A percentile compares a stretch with the other conserved stretches of the same genome.
phyloP scores from a whole-genome alignment of 169 alveolate species.

The Fabrea salina region DNA sequence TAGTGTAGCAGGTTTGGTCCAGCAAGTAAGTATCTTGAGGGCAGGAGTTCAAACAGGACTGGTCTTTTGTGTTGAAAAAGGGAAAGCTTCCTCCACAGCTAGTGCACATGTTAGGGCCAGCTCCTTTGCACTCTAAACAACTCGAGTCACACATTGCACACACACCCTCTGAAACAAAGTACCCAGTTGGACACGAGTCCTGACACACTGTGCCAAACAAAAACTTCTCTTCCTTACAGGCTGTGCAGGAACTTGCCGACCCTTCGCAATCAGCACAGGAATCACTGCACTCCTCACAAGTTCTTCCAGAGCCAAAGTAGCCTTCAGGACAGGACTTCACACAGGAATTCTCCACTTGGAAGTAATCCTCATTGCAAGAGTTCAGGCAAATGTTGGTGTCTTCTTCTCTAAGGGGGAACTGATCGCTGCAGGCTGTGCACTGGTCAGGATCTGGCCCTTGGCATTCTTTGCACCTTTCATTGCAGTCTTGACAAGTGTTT shows the following conservation, averaged over 20 bases:
- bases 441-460: not conserved
- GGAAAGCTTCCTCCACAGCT: not conserved
- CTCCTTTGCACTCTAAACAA: conserved; percentile 7
- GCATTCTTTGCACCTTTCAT: not conserved
- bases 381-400: not conserved
- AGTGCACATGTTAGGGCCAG: not conserved
- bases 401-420: not conserved
- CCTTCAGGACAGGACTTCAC: conserved; percentile 6
- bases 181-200: not conserved
- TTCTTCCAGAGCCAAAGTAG: not conserved
- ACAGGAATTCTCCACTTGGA: not conserved
- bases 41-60: too few species aligned
- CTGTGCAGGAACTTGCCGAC: not conserved
- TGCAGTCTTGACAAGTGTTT: not conserved
- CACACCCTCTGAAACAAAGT: not conserved
- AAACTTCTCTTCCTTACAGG: not conserved
- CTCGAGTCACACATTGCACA: not conserved
- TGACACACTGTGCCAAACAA: not conserved
- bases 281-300: not conserved
- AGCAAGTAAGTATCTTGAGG: too few species aligned
- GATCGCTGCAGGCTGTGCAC: not conserved
- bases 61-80: too few species aligned
- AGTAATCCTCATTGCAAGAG: not conserved
- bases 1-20: not conserved
- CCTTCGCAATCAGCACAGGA: not conserved